These are phyloP conservation scores for Magnaporthiopsis rhizophila DNA, from an alignment of 2,329 filamentous ascomycete species.

Conservation along the genomic window DNA sequence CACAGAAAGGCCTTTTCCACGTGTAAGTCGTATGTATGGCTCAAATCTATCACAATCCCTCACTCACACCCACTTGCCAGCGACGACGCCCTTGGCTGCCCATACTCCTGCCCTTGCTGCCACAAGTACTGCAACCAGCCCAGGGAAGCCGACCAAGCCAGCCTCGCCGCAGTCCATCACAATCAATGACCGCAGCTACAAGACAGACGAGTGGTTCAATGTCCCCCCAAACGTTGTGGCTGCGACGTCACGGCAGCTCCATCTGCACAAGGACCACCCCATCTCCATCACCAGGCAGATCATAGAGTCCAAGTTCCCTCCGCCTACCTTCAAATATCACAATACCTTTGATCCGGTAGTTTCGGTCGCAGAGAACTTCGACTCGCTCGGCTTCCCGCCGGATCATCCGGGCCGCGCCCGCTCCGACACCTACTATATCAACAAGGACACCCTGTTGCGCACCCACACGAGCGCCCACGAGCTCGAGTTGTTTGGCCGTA, in stretches of 20 bases:
- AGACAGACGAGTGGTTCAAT: constrained; percentile 79
- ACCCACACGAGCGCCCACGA: constrained; percentile 96
- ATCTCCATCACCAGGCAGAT: constrained; percentile 84
- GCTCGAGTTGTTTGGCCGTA: constrained; percentile 66
- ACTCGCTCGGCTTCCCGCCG: constrained; percentile 83
- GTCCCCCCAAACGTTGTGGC: constrained; percentile 66
- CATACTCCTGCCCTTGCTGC: background rate
- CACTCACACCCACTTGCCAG: background rate
- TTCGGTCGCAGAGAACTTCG: constrained; percentile 81
- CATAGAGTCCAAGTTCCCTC: constrained; percentile 81
- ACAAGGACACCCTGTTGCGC: constrained; percentile 71
- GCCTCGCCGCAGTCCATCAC: constrained; percentile 27
- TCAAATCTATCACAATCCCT: background rate
- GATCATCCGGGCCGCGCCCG: constrained; percentile 82
- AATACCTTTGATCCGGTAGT: constrained; percentile 78
- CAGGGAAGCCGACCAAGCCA: background rate
- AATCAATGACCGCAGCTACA: constrained; percentile 57
- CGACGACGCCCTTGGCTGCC: background rate
- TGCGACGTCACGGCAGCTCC: constrained; percentile 69
- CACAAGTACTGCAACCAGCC: background rate
- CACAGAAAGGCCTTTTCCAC: background rate
- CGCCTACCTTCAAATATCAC: constrained; percentile 65
- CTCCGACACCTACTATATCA: constrained; percentile 95
- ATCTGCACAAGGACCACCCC: constrained; percentile 85
- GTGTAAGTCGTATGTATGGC: background rate